Evolutionary conservation across 371 early-diverging fungal genomes (phyloP).

Genomic region (Mortierella sp.): DNA sequence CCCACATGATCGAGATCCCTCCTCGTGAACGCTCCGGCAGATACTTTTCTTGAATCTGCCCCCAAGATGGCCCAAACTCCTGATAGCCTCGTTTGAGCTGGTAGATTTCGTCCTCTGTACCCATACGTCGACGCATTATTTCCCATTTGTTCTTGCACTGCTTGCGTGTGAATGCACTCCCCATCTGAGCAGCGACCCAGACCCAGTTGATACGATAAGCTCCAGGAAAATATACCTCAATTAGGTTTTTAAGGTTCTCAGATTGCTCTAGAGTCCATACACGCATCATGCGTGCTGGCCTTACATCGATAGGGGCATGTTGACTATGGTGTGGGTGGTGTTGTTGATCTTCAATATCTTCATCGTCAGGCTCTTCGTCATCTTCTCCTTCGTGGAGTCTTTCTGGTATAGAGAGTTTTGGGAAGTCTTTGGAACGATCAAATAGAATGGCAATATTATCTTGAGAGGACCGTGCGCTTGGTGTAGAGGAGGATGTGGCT

Average conservation of each 20-base stretch:
- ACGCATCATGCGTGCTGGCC: slow-evolving; percentile 40
- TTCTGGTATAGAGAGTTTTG: background rate
- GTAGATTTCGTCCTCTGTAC: slow-evolving; percentile 42
- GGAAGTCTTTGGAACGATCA: slow-evolving; percentile 10
- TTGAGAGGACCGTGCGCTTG: slow-evolving; percentile 31
- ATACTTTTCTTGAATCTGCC: slow-evolving; percentile 52
- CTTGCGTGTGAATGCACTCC: slow-evolving; percentile 46
- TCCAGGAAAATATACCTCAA: slow-evolving; percentile 48
- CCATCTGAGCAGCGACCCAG: slow-evolving; percentile 55
- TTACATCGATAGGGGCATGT: background rate
- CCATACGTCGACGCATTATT: slow-evolving; percentile 52
- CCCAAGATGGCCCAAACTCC: slow-evolving; percentile 53
- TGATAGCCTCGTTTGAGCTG: slow-evolving; percentile 38
- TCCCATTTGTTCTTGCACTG: slow-evolving; percentile 58
- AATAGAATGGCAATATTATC: slow-evolving; percentile 29
- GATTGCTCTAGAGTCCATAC: slow-evolving; percentile 52
- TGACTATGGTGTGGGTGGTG: background rate
- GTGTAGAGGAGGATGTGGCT: slow-evolving; percentile 30
- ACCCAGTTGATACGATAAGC: slow-evolving; percentile 55
- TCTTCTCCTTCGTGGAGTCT: background rate
- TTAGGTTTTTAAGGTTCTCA: slow-evolving; percentile 42
- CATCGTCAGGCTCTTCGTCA: slow-evolving; percentile 19
- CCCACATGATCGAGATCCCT: slow-evolving; percentile 47
- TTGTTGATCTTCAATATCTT: slow-evolving; percentile 18
- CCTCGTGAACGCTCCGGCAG: slow-evolving; percentile 40